These are phyloP conservation scores for Candida albicans DNA, from an alignment of 1,139 yeast genomes.

Conservation along the genomic window DNA sequence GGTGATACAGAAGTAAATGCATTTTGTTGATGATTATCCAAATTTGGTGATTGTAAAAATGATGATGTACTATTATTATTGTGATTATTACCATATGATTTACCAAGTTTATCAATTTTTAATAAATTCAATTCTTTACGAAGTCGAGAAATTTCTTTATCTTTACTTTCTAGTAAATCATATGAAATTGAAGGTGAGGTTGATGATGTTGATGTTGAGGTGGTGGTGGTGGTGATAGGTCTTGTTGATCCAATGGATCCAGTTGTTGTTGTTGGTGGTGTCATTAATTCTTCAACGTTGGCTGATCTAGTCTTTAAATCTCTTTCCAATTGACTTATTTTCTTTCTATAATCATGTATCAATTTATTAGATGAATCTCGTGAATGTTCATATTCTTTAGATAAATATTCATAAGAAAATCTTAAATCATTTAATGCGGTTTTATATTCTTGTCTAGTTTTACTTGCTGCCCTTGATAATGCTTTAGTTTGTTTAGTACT, in stretches of 20 bases:
- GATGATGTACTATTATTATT: constrained; percentile 5
- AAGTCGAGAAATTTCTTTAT: constrained; percentile 45
- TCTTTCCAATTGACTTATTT: constrained; percentile 45
- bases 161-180: constrained; percentile 34
- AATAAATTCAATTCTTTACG: constrained; percentile 50
- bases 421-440: constrained; percentile 62
- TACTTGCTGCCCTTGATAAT: constrained; percentile 11
- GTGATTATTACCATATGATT: constrained; percentile 9
- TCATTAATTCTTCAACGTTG: neutral
- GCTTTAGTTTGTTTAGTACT: neutral
- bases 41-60: constrained; percentile 9
- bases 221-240: too few relatives aligned
- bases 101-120: constrained; percentile 50
- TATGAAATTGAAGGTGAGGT: constrained; percentile 2
- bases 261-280: constrained; percentile 6
- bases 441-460: constrained; percentile 42
- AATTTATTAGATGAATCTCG: constrained; percentile 48
- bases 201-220: too few relatives aligned
- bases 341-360: constrained; percentile 50
- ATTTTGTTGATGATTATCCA: constrained; percentile 6
- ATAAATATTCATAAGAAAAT: constrained; percentile 61
- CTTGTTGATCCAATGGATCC: neutral
- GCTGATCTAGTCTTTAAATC: constrained; percentile 19
- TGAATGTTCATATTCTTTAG: constrained; percentile 61
- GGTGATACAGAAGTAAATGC: constrained; percentile 22